Evolutionary conservation across 2,329 filamentous ascomycete genomes (phyloP).

Genomic region (Fusarium goolgardi): DNA sequence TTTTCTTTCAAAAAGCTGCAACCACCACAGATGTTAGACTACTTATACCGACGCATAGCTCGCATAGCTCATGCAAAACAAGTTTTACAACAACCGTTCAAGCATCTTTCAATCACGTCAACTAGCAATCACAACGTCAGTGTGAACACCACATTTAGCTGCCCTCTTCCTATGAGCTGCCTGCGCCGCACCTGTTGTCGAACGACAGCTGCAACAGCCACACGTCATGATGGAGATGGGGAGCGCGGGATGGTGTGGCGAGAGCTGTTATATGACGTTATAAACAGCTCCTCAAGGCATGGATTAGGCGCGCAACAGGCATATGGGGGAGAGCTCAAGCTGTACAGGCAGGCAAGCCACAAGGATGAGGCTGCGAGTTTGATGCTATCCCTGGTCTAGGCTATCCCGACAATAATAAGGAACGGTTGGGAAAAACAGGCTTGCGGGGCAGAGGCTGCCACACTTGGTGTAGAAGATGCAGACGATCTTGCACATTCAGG

Average conservation of each 20-base stretch:
- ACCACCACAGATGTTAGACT: slow-evolving; percentile 34
- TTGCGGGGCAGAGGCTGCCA: slow-evolving; percentile 37
- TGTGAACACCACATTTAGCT: slow-evolving; percentile 30
- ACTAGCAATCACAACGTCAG: slow-evolving; percentile 43
- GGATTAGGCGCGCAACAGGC: slow-evolving; percentile 19
- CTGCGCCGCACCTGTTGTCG: slow-evolving; percentile 36
- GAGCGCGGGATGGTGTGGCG: slow-evolving; percentile 39
- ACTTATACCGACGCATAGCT: slow-evolving; percentile 36
- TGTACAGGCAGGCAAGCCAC: slow-evolving; percentile 11
- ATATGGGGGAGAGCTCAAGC: slow-evolving; percentile 19
- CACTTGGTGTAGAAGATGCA: slow-evolving; percentile 17
- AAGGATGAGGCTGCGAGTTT: slow-evolving; percentile 27
- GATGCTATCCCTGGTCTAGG: slow-evolving; percentile 13
- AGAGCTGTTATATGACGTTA: slow-evolving; percentile 44
- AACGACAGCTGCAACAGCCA: slow-evolving; percentile 38
- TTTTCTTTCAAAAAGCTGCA: slow-evolving; percentile 25
- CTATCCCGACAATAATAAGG: slow-evolving; percentile 4
- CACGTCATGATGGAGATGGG: slow-evolving; percentile 47
- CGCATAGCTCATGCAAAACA: slow-evolving; percentile 38
- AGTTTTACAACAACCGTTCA: slow-evolving; percentile 38
- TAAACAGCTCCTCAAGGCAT: slow-evolving; percentile 20
- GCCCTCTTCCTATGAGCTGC: slow-evolving; percentile 35
- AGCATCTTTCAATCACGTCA: slow-evolving; percentile 37
- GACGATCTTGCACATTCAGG: slow-evolving; percentile 35
- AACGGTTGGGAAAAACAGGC: slow-evolving; percentile 33